Percentiles rank a stretch among this genome's conserved stretches.
Evolutionary conservation across 208 protist species (phyloP).

Genomic region (Trypanosoma mega): DNA sequence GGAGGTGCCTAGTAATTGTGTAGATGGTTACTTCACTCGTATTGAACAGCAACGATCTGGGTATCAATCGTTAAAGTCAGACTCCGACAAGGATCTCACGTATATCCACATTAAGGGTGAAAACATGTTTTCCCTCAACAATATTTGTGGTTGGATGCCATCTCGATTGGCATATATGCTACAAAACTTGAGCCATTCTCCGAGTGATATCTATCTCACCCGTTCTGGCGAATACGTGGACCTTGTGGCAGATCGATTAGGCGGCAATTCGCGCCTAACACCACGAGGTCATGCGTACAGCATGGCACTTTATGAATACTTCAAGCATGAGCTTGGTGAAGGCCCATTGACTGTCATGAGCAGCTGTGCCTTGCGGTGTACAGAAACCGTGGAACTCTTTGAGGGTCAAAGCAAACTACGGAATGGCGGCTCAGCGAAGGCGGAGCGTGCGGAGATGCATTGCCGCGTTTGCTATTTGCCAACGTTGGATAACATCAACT

Average conservation of each 20-base stretch:
- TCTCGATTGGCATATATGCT: slow-evolving; percentile 85
- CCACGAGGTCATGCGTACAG: slow-evolving; percentile 72
- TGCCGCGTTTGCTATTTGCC: slow-evolving; percentile 86
- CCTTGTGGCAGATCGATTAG: slow-evolving; percentile 67
- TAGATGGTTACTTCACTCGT: slow-evolving; percentile 70
- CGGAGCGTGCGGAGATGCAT: slow-evolving; percentile 23
- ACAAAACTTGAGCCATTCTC: slow-evolving; percentile 79
- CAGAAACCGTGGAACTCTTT: slow-evolving; percentile 82
- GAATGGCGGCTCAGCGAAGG: neutral
- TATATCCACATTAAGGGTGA: slow-evolving; percentile 86
- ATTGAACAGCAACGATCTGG: slow-evolving; percentile 65
- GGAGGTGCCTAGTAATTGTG: slow-evolving; percentile 61
- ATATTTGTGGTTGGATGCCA: slow-evolving; percentile 87
- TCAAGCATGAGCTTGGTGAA: slow-evolving; percentile 45
- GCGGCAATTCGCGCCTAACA: slow-evolving; percentile 84
- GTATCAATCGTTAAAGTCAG: slow-evolving; percentile 73
- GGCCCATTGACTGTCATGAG: slow-evolving; percentile 67
- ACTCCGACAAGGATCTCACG: slow-evolving; percentile 66
- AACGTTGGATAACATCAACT: slow-evolving; percentile 84
- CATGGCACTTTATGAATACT: slow-evolving; percentile 65
- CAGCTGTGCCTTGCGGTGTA: slow-evolving; percentile 81
- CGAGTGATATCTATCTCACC: slow-evolving; percentile 76
- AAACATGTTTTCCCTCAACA: slow-evolving; percentile 75
- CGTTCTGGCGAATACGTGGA: slow-evolving; percentile 86
- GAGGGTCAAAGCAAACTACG: slow-evolving; percentile 47